Conservation (phyloP, 345 rosid species). For the Adansonia digitata region DNA sequence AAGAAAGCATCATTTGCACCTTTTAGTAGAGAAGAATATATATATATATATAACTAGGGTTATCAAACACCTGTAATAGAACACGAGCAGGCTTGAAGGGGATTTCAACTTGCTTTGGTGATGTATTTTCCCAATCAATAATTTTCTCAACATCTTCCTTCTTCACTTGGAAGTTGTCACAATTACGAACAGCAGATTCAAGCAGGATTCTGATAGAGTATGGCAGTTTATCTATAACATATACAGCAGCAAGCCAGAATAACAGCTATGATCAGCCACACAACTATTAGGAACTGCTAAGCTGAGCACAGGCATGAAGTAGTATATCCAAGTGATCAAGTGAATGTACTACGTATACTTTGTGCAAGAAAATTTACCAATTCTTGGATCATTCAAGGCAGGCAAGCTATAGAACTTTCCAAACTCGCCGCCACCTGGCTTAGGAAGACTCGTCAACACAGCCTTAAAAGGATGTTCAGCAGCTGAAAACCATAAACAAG, state of each 20-base stretch:
- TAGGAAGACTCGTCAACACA: constrained; percentile 74
- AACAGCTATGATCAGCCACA: background rate
- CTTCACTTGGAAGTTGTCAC: constrained; percentile 94
- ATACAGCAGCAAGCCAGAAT: constrained; percentile 19
- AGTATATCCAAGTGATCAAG: background rate
- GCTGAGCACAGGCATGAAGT: background rate
- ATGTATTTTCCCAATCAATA: constrained; percentile 81
- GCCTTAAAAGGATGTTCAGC: constrained; percentile 76
- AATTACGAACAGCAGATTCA: constrained; percentile 93
- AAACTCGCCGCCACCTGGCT: constrained; percentile 94
- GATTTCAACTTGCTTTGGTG: constrained; percentile 94
- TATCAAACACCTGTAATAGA: constrained; percentile 63
- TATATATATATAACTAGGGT: background rate
- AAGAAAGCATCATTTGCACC: background rate
- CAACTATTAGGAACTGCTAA: background rate
- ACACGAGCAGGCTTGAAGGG: constrained; percentile 99
- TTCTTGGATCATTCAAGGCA: constrained; percentile 89
- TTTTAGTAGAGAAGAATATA: background rate
- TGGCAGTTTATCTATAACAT: constrained; percentile 67
- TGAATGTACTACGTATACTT: background rate
- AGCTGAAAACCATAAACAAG: constrained; percentile 45
- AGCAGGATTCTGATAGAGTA: constrained; percentile 91
- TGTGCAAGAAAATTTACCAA: constrained; percentile 44
- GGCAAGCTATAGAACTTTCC: constrained; percentile 94
- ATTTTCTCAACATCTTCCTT: constrained; percentile 94